Percentiles rank a stretch among this genome's conserved stretches.
Evolutionary conservation across 176 grass and related monocot species (phyloP).

Genomic region (Puccinellia tenuiflora): DNA sequence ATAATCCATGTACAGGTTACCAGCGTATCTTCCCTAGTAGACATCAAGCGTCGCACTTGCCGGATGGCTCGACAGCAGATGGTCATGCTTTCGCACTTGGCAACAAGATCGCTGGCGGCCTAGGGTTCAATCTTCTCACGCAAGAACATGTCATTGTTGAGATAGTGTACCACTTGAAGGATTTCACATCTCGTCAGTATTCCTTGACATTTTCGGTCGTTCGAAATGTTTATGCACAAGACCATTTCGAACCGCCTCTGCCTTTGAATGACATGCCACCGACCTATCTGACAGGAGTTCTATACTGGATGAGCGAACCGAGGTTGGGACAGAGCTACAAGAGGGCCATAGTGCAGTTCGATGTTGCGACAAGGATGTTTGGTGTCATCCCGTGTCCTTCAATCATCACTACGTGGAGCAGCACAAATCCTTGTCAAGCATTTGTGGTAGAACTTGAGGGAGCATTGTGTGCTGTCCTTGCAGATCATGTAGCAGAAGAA

Average conservation of each 20-base stretch:
- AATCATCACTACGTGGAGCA: neutral
- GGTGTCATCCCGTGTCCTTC: neutral
- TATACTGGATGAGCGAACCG: neutral
- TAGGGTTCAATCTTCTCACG: neutral
- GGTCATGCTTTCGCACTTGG: neutral
- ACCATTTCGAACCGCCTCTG: neutral
- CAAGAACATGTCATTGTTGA: neutral
- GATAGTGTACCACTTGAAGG: neutral
- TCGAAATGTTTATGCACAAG: too few species aligned
- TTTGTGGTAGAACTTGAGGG: neutral
- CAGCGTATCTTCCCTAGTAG: too few species aligned
- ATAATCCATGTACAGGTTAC: too few species aligned
- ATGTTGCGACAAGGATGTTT: neutral
- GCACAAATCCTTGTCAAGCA: neutral
- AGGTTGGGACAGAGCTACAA: neutral
- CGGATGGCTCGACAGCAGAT: neutral
- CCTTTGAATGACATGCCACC: neutral
- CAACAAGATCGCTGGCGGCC: neutral
- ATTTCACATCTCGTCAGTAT: neutral
- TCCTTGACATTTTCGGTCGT: neutral
- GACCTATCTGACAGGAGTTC: neutral
- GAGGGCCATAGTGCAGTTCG: neutral
- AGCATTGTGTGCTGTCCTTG: neutral
- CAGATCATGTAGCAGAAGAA: neutral
- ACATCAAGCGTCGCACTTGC: too few species aligned